phyloP scores from a whole-genome alignment of 2,329 filamentous ascomycete species.

The Neophaeococcomyces aloes region DNA sequence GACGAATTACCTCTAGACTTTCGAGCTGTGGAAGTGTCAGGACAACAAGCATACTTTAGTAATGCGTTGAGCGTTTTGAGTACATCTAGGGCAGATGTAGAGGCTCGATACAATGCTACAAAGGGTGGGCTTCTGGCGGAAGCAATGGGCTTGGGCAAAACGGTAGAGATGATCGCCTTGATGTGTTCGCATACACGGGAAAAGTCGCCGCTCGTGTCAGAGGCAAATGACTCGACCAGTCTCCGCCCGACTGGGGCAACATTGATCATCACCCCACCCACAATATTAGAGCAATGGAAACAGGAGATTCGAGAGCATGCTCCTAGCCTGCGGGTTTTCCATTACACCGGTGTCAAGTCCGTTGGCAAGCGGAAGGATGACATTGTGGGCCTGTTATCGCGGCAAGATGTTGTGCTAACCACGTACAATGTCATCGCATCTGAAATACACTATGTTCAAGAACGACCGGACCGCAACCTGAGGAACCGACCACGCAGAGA shows the following conservation, averaged over 20 bases:
- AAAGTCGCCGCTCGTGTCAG: constrained; percentile 7
- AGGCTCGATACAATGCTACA: constrained; percentile 24
- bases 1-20: constrained; percentile 22
- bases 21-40: constrained; percentile 16
- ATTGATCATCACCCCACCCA: constrained; percentile 51
- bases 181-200: constrained; percentile 30
- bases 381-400: constrained; percentile 37
- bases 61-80: constrained; percentile 32
- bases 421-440: constrained; percentile 60
- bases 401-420: constrained; percentile 49
- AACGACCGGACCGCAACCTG: constrained; percentile 60
- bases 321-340: constrained; percentile 44
- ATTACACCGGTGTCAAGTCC: constrained; percentile 44
- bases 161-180: constrained; percentile 38
- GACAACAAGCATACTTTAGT: constrained; percentile 29
- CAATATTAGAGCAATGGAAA: constrained; percentile 54
- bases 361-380: constrained; percentile 27
- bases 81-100: constrained; percentile 27
- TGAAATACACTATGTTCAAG: constrained; percentile 67
- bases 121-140: constrained; percentile 40
- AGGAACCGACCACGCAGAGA: constrained; percentile 54
- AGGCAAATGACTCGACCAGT: constrained; percentile 18
- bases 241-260: constrained; percentile 42
- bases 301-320: constrained; percentile 49
- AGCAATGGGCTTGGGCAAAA: constrained; percentile 43